phyloP scores from a whole-genome alignment of 2,329 filamentous ascomycete genomes.

The Fusarium sp. region DNA sequence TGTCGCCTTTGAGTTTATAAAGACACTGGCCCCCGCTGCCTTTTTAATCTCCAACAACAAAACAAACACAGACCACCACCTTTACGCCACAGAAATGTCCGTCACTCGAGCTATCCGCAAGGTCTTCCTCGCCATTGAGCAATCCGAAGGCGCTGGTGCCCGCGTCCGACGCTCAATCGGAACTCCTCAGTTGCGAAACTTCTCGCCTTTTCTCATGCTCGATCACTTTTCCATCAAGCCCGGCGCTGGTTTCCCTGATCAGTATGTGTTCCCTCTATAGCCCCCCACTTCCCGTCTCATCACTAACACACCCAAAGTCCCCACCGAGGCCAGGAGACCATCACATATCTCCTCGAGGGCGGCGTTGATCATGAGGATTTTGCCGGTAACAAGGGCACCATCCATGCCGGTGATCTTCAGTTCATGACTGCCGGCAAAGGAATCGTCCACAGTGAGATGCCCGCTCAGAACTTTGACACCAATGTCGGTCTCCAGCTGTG shows the following conservation, averaged over 20 bases:
- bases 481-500: slow-evolving; percentile 93
- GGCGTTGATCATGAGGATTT: slow-evolving; percentile 94
- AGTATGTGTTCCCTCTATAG: slow-evolving; percentile 52
- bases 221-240: slow-evolving; percentile 86
- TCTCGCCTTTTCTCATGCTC: slow-evolving; percentile 94
- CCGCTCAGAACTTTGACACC: slow-evolving; percentile 75
- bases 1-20: slow-evolving; percentile 30
- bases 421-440: slow-evolving; percentile 97
- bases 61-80: slow-evolving; percentile 31
- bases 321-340: slow-evolving; percentile 82
- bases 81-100: slow-evolving; percentile 64
- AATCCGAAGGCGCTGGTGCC: slow-evolving; percentile 87
- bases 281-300: background rate
- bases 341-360: slow-evolving; percentile 88
- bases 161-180: slow-evolving; percentile 87
- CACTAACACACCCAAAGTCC: slow-evolving; percentile 46
- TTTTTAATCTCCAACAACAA: slow-evolving; percentile 1
- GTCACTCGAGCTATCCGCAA: slow-evolving; percentile 78
- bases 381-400: slow-evolving; percentile 82
- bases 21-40: slow-evolving; percentile 13
- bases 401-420: slow-evolving; percentile 87
- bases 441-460: slow-evolving; percentile 97
- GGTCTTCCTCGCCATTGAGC: slow-evolving; percentile 83
- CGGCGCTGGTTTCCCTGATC: slow-evolving; percentile 89
- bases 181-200: slow-evolving; percentile 80